A percentile compares a stretch with the other conserved stretches of the same genome.
Conservation (phyloP, 2,329 filamentous ascomycete genomes). For the Monosporascus cannonballus region DNA sequence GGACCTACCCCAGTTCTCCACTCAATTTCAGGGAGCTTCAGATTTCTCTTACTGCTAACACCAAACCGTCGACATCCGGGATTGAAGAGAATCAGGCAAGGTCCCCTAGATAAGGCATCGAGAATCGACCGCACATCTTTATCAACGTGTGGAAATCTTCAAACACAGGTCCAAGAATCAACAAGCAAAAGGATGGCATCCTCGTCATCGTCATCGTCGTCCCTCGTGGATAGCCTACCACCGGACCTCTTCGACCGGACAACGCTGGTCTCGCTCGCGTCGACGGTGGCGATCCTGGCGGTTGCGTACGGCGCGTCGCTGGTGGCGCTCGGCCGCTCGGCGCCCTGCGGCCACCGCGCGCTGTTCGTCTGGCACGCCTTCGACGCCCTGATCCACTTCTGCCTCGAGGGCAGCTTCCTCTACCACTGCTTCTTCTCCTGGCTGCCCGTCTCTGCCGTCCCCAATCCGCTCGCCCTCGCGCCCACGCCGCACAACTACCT, state of each 20-base stretch:
- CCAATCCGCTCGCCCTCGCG: constrained; percentile 32
- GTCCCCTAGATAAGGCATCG: too few relatives aligned
- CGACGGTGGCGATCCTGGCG: constrained; percentile 46
- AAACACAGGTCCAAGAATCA: background rate
- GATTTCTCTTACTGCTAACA: too few relatives aligned
- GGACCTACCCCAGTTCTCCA: too few relatives aligned
- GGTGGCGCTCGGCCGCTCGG: constrained; percentile 38
- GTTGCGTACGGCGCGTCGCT: constrained; percentile 45
- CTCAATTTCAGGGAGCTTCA: too few relatives aligned
- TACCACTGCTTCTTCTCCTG: constrained; percentile 85
- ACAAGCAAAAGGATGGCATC: background rate
- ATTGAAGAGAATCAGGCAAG: too few relatives aligned
- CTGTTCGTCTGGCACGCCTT: constrained; percentile 95
- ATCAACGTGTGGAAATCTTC: background rate
- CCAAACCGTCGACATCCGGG: too few relatives aligned
- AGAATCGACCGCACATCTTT: background rate
- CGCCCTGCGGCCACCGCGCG: constrained; percentile 56
- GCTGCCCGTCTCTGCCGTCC: constrained; percentile 29
- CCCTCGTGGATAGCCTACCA: constrained; percentile 31
- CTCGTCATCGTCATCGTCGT: constrained; percentile 1
- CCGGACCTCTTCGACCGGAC: constrained; percentile 54
- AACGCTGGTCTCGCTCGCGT: constrained; percentile 52
- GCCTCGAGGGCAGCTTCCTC: constrained; percentile 85
- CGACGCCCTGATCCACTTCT: constrained; percentile 84
- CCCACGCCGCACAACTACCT: constrained; percentile 49